Evolutionary conservation across 352 stramenopile species (phyloP).

Genomic region (Phytophthora niederhauseri): DNA sequence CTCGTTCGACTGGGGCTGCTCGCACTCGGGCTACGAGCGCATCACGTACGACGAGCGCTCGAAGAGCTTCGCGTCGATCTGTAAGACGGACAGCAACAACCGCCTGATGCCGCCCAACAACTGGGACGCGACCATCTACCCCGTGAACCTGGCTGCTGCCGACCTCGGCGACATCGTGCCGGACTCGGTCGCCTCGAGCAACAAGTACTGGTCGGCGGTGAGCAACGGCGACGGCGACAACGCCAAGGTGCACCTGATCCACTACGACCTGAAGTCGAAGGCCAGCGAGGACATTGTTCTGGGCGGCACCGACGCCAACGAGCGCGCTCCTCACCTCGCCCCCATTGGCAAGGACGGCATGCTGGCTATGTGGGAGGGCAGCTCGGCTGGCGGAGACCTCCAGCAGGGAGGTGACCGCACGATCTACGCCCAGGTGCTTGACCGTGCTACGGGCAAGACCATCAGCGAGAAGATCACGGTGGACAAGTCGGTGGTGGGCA

Average conservation of each 20-base stretch:
- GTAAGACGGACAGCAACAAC: slow-evolving; percentile 70
- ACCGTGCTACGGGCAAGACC: no score
- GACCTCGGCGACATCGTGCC: slow-evolving; percentile 60
- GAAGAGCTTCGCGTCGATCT: slow-evolving; percentile 48
- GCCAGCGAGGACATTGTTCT: slow-evolving; percentile 51
- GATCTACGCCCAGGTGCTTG: no score
- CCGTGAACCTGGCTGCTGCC: slow-evolving; percentile 45
- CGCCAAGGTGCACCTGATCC: slow-evolving; percentile 54
- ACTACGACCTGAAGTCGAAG: slow-evolving; percentile 32
- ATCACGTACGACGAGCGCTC: slow-evolving; percentile 51
- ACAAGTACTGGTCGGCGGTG: slow-evolving; percentile 57
- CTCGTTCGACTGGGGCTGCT: slow-evolving; percentile 53
- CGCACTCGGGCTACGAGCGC: slow-evolving; percentile 60
- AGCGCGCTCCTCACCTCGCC: slow-evolving; percentile 51
- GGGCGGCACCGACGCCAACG: slow-evolving; percentile 46
- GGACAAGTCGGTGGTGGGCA: no score
- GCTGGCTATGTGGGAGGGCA: slow-evolving; percentile 50
- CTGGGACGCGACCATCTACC: slow-evolving; percentile 53
- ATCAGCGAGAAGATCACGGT: no score
- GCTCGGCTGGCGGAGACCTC: slow-evolving; percentile 38
- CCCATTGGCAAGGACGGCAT: slow-evolving; percentile 41
- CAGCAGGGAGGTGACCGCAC: not conserved
- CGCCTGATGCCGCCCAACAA: slow-evolving; percentile 59
- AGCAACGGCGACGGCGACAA: slow-evolving; percentile 46
- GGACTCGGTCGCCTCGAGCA: slow-evolving; percentile 25